Percentiles rank a stretch among this genome's conserved stretches.
These are phyloP conservation scores for Hymenoscyphus fructigenus DNA, from an alignment of 2,329 filamentous ascomycete genomes.

Conservation along the genomic window DNA sequence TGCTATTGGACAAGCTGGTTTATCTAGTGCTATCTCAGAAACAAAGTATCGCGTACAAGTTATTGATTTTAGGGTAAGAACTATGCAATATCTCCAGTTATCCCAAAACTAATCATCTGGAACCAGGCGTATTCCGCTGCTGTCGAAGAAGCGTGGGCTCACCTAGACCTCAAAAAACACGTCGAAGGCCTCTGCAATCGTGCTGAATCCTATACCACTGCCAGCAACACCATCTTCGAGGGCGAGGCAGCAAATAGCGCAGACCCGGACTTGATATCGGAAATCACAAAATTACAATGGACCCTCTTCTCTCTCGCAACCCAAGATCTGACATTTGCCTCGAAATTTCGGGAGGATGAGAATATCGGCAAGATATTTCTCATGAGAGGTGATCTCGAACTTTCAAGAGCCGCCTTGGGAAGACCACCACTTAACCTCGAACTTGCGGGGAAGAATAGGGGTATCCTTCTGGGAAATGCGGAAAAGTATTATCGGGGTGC, in stretches of 20 bases:
- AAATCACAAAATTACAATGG: constrained; percentile 45
- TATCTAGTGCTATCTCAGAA: constrained; percentile 55
- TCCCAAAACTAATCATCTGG: background rate
- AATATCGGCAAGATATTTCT: constrained; percentile 54
- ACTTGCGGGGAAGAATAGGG: constrained; percentile 44
- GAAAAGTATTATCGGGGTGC: constrained; percentile 58
- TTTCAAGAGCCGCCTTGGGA: constrained; percentile 52
- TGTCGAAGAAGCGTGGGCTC: constrained; percentile 42
- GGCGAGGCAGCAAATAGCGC: constrained; percentile 19
- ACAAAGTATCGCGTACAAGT: constrained; percentile 53
- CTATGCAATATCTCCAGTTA: background rate
- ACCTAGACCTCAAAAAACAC: constrained; percentile 42
- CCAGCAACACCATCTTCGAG: constrained; percentile 38
- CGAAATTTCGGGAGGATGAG: constrained; percentile 49
- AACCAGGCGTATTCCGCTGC: constrained; percentile 4
- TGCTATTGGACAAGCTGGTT: constrained; percentile 54
- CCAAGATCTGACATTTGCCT: constrained; percentile 48
- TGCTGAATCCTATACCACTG: constrained; percentile 55
- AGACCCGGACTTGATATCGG: background rate
- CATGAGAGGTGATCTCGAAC: constrained; percentile 54
- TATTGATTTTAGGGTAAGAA: constrained; percentile 46
- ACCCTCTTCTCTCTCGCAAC: constrained; percentile 51
- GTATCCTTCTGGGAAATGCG: constrained; percentile 53
- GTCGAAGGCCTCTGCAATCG: constrained; percentile 52
- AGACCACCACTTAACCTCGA: constrained; percentile 43